Base-by-base conservation (phyloP, 768 basidiomycete genomes). In the Chalciporus sphaerocephalus region DNA sequence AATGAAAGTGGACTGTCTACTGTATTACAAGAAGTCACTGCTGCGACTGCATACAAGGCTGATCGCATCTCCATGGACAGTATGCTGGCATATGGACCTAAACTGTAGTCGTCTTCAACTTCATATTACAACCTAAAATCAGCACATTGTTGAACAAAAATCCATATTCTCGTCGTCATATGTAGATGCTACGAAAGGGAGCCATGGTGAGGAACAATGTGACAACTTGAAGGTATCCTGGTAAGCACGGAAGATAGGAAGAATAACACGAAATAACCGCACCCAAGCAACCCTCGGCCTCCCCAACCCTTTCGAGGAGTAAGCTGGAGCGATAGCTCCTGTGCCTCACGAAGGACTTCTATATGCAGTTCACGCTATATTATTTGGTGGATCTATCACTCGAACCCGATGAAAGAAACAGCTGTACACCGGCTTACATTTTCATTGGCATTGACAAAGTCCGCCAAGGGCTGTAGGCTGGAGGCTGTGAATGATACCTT, bases 201-300 rank as follows among this genome's bases (percentile, higher is more conserved):
- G n/a, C 8, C 15, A 17, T 68, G 58, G 56, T 73, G 76, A 6
- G 80, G 80, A 17, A 83, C 70, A 34, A 85, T 79, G 57, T 83
- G 81, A 53, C 83, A 85, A 30, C 82, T 84, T 46, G 15, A 28
- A 46, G 16, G 17, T 22, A 20, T 37, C 21, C 47, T 24, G 35
- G 47, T 53, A 48, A 38, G 25, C 24, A 32, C n/a, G n/a, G 30
- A 32, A 32, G 28, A 47, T 16, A n/a, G 7, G 30, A 37, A 38
- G 2, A 7, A 34, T 17, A 34, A 32, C 25, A 18, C 45, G 39
- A 36, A n/a, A 35, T 17, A 15, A 23, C 32, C 81, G 56, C 51
- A 90, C 85, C 92, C 92, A 34, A 96, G 69, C 62, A 85, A 72
- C 8, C 92, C 92, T 47, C 89, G 73, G 9, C 92, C 92, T 50